A percentile compares a stretch with the other conserved stretches of the same genome.
Conservation (phyloP, 2,329 filamentous ascomycete species). For the Hawksworthiomyces lignivorus region DNA sequence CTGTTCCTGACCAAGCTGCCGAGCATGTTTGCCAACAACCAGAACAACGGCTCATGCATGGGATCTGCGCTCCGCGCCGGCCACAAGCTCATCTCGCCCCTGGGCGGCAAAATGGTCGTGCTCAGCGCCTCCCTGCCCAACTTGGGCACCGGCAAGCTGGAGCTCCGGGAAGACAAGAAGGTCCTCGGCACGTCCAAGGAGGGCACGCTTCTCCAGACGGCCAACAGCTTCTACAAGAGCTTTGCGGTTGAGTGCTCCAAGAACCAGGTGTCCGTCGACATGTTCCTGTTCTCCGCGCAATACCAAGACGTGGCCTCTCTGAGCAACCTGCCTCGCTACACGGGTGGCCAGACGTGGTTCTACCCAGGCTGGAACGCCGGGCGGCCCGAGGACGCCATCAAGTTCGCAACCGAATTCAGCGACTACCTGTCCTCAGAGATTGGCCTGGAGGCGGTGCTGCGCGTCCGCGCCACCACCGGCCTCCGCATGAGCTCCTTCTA, state of each 20-base stretch:
- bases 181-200: constrained; percentile 90
- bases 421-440: constrained; percentile 97
- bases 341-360: constrained; percentile 96
- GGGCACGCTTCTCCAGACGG: constrained; percentile 76
- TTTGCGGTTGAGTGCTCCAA: constrained; percentile 99
- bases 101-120: constrained; percentile 92
- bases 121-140: constrained; percentile 87
- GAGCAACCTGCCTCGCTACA: constrained; percentile 91
- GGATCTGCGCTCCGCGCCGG: constrained; percentile 86
- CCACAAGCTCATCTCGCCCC: constrained; percentile 88
- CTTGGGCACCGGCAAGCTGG: constrained; percentile 78
- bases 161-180: constrained; percentile 95
- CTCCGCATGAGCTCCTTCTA: constrained; percentile 97
- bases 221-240: constrained; percentile 96
- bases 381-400: constrained; percentile 89
- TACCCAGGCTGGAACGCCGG: constrained; percentile 97
- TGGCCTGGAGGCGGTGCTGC: constrained; percentile 87
- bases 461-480: constrained; percentile 89
- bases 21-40: constrained; percentile 93
- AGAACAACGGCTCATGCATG: constrained; percentile 86
- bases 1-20: constrained; percentile 85
- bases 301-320: constrained; percentile 97
- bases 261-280: constrained; percentile 96
- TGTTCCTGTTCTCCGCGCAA: constrained; percentile 93
- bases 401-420: constrained; percentile 94